These are phyloP conservation scores for Logfia minima DNA, from an alignment of 129 eudicot genomes.

Conservation along the genomic window DNA sequence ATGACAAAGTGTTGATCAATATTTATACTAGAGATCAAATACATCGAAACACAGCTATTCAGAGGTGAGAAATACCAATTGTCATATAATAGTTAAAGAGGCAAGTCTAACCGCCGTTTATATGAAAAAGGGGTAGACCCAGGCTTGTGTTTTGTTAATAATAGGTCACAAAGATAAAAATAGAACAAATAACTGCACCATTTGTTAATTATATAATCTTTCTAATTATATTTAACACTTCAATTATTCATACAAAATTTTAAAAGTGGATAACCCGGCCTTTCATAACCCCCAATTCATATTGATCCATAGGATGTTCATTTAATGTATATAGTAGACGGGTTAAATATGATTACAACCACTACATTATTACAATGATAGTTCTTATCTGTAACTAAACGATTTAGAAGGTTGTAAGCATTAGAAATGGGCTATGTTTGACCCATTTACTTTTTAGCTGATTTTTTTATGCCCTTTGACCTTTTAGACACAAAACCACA, in stretches of 20 bases:
- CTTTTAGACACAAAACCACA: neutral
- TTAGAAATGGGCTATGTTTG: neutral
- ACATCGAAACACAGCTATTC: neutral
- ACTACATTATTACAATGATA: neutral
- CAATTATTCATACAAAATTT: too few species aligned
- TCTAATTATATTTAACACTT: too few species aligned
- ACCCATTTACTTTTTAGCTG: neutral
- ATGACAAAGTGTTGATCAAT: neutral
- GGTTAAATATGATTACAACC: neutral
- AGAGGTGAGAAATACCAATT: neutral
- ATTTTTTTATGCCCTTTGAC: neutral
- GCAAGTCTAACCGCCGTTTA: neutral
- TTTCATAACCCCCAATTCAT: too few species aligned
- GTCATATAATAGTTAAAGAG: neutral
- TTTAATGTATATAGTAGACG: neutral
- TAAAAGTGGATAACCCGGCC: too few species aligned
- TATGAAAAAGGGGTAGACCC: neutral
- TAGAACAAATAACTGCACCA: neutral
- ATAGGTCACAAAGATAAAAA: neutral
- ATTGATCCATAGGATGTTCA: too few species aligned
- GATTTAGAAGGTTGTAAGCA: neutral
- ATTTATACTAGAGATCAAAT: neutral
- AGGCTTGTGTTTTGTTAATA: neutral
- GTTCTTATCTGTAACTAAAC: neutral
- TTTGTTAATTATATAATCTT: too few species aligned